Conservation (phyloP, 2,329 filamentous ascomycete genomes). For the Zarea fungicola region DNA sequence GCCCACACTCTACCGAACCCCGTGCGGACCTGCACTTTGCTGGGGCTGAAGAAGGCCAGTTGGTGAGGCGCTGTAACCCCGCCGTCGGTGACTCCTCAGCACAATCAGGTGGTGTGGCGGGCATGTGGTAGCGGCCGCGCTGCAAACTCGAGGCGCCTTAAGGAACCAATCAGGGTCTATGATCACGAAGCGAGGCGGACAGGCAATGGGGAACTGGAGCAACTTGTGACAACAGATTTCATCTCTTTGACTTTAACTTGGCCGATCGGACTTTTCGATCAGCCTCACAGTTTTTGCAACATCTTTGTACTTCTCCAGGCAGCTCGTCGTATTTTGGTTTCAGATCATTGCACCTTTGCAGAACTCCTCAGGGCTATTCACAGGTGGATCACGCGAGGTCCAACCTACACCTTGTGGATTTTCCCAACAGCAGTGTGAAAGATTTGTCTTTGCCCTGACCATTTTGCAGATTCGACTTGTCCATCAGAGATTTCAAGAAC, state of each 20-base stretch:
- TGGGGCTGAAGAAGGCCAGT: too few species aligned
- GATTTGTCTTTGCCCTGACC: background rate
- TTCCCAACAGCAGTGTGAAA: background rate
- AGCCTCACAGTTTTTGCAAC: background rate
- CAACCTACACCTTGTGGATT: background rate
- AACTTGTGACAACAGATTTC: background rate
- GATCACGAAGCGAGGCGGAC: background rate
- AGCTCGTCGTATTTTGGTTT: background rate
- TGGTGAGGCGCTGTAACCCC: too few species aligned
- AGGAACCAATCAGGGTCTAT: constrained; percentile 6
- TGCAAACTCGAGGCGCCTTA: background rate
- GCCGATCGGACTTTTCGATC: background rate
- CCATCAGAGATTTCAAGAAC: background rate
- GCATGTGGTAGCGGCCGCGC: background rate
- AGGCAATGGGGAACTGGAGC: background rate
- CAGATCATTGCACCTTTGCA: too few species aligned
- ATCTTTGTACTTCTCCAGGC: background rate
- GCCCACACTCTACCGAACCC: constrained; percentile 3
- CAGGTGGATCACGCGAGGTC: constrained; percentile 11
- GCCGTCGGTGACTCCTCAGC: too few species aligned
- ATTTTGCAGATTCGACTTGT: background rate
- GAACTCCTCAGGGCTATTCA: background rate
- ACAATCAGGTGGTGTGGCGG: background rate
- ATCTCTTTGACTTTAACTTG: background rate
- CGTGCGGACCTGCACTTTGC: too few species aligned